A percentile compares a stretch with the other conserved stretches of the same genome.
phyloP scores from a whole-genome alignment of 768 basidiomycete species.

The Psilocybe cubensis region DNA sequence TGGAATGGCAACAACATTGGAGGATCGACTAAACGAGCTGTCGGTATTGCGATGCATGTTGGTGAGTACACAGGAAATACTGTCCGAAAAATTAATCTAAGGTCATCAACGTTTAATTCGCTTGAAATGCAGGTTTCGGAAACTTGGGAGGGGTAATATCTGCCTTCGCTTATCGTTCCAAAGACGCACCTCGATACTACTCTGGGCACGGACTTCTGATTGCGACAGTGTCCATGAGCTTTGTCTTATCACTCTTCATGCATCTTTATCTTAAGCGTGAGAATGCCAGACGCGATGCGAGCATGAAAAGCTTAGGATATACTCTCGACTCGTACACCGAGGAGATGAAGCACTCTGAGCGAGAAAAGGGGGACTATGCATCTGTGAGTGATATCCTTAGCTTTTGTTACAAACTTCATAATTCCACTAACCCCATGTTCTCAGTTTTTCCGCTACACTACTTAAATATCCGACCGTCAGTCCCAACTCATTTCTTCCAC shows the following conservation, averaged over 20 bases:
- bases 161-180: conserved; percentile 30
- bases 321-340: conserved; percentile 31
- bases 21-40: conserved; percentile 34
- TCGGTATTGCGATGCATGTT: conserved; percentile 37
- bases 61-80: too few relatives aligned
- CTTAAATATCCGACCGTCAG: neutral
- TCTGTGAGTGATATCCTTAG: conserved; percentile 27
- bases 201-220: conserved; percentile 35
- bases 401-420: neutral
- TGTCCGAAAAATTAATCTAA: too few relatives aligned
- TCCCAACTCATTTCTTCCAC: neutral
- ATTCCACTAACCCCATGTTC: neutral
- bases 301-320: conserved; percentile 23
- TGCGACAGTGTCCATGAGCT: conserved; percentile 30
- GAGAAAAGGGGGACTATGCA: conserved; percentile 34
- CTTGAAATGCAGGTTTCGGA: conserved; percentile 26
- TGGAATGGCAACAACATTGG: conserved; percentile 39
- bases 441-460: conserved; percentile 36
- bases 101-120: neutral
- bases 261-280: conserved; percentile 28
- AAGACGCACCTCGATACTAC: conserved; percentile 32
- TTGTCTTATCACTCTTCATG: conserved; percentile 28
- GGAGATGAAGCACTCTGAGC: conserved; percentile 30
- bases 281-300: conserved; percentile 30
- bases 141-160: conserved; percentile 35